phyloP scores from a whole-genome alignment of 2,329 filamentous ascomycete genomes.

The Botrytis sinoallii region DNA sequence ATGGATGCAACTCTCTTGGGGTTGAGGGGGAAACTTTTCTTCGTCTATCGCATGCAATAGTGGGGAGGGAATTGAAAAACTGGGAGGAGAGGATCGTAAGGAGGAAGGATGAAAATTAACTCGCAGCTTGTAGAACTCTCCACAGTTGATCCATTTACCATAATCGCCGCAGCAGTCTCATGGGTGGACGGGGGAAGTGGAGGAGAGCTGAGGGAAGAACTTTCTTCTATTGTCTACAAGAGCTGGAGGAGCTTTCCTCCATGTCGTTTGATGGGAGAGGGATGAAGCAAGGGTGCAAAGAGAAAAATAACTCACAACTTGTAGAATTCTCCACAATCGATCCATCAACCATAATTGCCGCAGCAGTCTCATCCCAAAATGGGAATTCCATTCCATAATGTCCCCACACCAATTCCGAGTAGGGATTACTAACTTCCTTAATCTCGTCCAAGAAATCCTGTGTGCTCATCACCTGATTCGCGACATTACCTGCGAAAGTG shows the following conservation, averaged over 20 bases:
- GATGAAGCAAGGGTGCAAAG: too few species aligned
- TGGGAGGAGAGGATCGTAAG: too few species aligned
- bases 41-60: too few species aligned
- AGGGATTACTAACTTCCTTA: constrained; percentile 40
- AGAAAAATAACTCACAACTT: constrained; percentile 31
- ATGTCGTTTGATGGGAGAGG: too few species aligned
- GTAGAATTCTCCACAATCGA: constrained; percentile 41
- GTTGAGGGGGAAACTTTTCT: too few species aligned
- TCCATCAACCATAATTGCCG: constrained; percentile 42
- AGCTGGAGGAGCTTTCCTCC: too few species aligned
- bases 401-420: constrained; percentile 41
- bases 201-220: too few species aligned
- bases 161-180: constrained; percentile 44
- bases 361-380: constrained; percentile 47
- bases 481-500: constrained; percentile 45
- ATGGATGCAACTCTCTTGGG: too few species aligned
- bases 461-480: constrained; percentile 46
- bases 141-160: constrained; percentile 41
- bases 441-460: constrained; percentile 42
- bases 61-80: too few species aligned
- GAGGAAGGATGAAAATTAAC: constrained; percentile 3
- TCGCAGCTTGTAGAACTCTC: constrained; percentile 40
- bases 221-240: too few species aligned
- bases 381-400: constrained; percentile 43
- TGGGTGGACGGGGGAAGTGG: constrained; percentile 22